These are phyloP conservation scores for Phytophthora melonis DNA, from an alignment of 352 stramenopile genomes.

Conservation along the genomic window DNA sequence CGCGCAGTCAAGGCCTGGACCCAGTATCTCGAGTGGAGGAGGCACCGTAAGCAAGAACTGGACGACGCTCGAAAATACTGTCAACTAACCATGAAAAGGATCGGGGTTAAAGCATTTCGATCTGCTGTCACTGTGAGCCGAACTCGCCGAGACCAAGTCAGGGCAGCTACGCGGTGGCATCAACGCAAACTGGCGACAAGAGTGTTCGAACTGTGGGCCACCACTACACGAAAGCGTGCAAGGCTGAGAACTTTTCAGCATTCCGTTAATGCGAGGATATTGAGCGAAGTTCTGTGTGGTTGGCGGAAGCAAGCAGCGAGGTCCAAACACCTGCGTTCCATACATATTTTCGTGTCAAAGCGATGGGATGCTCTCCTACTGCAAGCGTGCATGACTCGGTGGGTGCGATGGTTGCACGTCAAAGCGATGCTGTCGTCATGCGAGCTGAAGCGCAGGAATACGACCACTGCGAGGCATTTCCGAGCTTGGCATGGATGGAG, in stretches of 20 bases:
- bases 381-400: slow-evolving; percentile 18
- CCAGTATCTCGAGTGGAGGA: slow-evolving; percentile 22
- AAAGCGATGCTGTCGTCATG: slow-evolving; percentile 7
- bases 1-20: slow-evolving; percentile 13
- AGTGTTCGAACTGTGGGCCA: slow-evolving; percentile 20
- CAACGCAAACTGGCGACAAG: slow-evolving; percentile 13
- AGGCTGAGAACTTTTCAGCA: slow-evolving; percentile 2
- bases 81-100: slow-evolving; percentile 16
- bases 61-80: slow-evolving; percentile 15
- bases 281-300: slow-evolving; percentile 1
- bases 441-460: slow-evolving; percentile 13
- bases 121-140: slow-evolving; percentile 2
- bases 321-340: not conserved
- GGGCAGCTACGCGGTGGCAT: slow-evolving; percentile 17
- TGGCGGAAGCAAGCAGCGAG: slow-evolving; percentile 7
- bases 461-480: slow-evolving; percentile 21
- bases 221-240: not conserved
- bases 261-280: slow-evolving; percentile 6
- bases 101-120: slow-evolving; percentile 11
- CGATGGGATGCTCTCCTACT: slow-evolving; percentile 7
- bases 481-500: slow-evolving; percentile 23
- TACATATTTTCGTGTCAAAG: slow-evolving; percentile 18
- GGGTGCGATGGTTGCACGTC: slow-evolving; percentile 16
- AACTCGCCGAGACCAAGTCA: slow-evolving; percentile 5
- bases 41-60: slow-evolving; percentile 12